These are phyloP conservation scores for Colletotrichum sojae DNA, from an alignment of 2,329 filamentous ascomycete species.

Conservation along the genomic window DNA sequence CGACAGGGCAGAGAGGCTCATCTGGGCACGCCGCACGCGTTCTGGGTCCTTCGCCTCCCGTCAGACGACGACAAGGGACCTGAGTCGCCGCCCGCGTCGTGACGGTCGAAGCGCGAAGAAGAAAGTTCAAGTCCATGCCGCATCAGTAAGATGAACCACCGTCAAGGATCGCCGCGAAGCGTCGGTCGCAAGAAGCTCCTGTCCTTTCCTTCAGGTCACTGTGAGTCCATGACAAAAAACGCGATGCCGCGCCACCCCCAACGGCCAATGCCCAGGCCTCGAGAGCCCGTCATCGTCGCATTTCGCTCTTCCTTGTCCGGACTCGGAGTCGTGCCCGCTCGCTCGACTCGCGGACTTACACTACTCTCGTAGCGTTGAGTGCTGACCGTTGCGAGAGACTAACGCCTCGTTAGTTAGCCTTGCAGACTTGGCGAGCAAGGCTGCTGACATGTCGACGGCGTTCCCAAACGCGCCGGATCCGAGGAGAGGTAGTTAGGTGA, in stretches of 20 bases:
- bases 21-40: neutral
- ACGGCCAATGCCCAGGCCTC: conserved; percentile 5
- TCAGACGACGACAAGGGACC: conserved; percentile 22
- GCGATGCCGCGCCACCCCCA: neutral
- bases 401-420: neutral
- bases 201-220: too few relatives aligned
- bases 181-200: too few relatives aligned
- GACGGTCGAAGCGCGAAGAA: conserved; percentile 19
- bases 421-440: neutral
- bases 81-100: conserved; percentile 31
- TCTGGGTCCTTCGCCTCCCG: conserved; percentile 3
- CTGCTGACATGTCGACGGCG: neutral
- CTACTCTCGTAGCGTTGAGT: neutral
- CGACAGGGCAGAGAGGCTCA: conserved; percentile 21
- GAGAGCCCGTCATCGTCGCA: conserved; percentile 20
- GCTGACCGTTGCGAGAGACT: neutral
- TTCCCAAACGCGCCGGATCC: neutral
- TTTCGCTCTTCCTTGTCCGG: neutral
- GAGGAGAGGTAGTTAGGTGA: neutral
- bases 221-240: too few relatives aligned
- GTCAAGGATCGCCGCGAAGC: neutral
- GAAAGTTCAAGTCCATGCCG: conserved; percentile 30
- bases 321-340: neutral
- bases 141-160: conserved; percentile 7
- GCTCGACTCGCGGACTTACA: conserved; percentile 7